phyloP scores from a whole-genome alignment of 495 filamentous ascomycete genomes.

The Neurospora intermedia region DNA sequence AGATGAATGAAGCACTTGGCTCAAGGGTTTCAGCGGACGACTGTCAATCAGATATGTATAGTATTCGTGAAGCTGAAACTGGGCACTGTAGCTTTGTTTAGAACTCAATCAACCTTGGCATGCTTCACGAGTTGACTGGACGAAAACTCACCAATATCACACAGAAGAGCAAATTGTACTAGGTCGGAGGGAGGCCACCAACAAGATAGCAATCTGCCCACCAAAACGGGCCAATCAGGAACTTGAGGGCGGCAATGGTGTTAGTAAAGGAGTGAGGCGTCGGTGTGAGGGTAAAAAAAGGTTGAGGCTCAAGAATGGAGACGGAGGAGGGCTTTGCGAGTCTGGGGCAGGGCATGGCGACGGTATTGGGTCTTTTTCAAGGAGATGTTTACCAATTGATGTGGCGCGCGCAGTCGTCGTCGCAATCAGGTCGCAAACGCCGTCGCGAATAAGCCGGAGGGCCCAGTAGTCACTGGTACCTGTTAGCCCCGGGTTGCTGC shows the following conservation, averaged over 20 bases:
- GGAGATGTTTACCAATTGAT: not conserved
- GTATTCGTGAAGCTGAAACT: not conserved
- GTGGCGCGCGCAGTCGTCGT: not conserved
- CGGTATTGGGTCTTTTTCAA: slow-evolving; percentile 1
- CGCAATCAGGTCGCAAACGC: not conserved
- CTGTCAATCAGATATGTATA: not conserved
- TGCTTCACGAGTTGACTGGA: slow-evolving; percentile 19
- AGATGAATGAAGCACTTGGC: not conserved
- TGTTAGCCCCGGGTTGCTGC: not conserved
- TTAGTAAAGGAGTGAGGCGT: slow-evolving; percentile 7
- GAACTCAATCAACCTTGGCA: not conserved
- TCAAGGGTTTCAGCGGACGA: not conserved
- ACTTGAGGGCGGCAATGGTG: slow-evolving; percentile 1
- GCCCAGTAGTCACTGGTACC: not conserved
- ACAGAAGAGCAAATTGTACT: slow-evolving; percentile 20
- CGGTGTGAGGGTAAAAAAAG: not conserved
- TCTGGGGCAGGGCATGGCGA: slow-evolving; percentile 23
- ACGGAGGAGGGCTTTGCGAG: slow-evolving; percentile 8
- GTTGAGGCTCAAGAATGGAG: slow-evolving; percentile 22
- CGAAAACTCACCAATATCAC: slow-evolving; percentile 42
- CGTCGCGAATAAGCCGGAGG: not conserved
- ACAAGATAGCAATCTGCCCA: slow-evolving; percentile 20
- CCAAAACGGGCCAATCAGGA: slow-evolving; percentile 17
- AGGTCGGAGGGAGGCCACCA: slow-evolving; percentile 8
- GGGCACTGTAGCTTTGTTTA: not conserved